These are phyloP conservation scores for Phanerochaete sordida DNA, from an alignment of 768 basidiomycete genomes.

Conservation along the genomic window DNA sequence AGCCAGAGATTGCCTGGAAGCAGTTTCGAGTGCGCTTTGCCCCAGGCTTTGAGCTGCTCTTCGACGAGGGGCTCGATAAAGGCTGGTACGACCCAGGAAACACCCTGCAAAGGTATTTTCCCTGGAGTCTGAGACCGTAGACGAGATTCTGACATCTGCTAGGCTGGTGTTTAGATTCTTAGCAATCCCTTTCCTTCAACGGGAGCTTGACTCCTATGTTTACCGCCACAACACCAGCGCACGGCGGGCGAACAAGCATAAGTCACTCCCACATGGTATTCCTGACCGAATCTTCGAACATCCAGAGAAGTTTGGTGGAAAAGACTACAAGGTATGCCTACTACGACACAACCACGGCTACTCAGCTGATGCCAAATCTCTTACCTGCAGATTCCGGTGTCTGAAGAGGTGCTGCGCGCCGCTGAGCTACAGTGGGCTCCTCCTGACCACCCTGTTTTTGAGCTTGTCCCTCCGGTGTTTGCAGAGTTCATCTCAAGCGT, in stretches of 20 bases:
- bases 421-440: constrained; percentile 28
- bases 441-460: constrained; percentile 30
- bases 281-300: constrained; percentile 30
- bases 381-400: constrained; percentile 20
- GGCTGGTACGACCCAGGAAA: constrained; percentile 30
- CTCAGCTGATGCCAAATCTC: too few relatives aligned
- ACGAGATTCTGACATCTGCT: too few relatives aligned
- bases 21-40: constrained; percentile 25
- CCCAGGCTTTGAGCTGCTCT: constrained; percentile 32
- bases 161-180: constrained; percentile 13
- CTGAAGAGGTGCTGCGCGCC: constrained; percentile 15
- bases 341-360: too few relatives aligned
- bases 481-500: not conserved
- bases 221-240: constrained; percentile 2
- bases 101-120: constrained; percentile 21
- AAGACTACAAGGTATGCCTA: constrained; percentile 36
- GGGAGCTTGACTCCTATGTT: constrained; percentile 7
- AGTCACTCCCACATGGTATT: constrained; percentile 37
- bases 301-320: constrained; percentile 25
- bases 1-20: constrained; percentile 42
- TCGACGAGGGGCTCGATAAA: constrained; percentile 27
- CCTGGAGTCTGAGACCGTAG: too few relatives aligned
- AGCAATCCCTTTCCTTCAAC: constrained; percentile 15
- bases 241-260: constrained; percentile 28
- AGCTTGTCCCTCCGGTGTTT: constrained; percentile 32